These are phyloP conservation scores for Calonectria leucothoes DNA, from an alignment of 2,329 filamentous ascomycete species.

Conservation along the genomic window DNA sequence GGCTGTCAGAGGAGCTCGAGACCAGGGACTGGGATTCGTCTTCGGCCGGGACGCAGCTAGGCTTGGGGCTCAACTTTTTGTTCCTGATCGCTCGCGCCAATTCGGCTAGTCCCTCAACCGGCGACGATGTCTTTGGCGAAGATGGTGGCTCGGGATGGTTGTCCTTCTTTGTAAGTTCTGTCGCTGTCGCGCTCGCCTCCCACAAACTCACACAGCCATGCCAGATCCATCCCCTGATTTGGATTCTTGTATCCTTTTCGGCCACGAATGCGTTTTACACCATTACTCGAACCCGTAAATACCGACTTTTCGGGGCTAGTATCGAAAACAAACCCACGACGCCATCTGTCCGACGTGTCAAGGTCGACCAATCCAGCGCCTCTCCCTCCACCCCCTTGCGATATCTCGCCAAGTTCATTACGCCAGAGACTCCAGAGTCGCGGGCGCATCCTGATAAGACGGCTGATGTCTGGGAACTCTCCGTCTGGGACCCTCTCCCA, in stretches of 20 bases:
- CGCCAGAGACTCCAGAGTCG: slow-evolving; percentile 78
- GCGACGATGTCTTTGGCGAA: slow-evolving; percentile 89
- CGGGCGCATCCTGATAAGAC: slow-evolving; percentile 85
- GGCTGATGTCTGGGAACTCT: slow-evolving; percentile 93
- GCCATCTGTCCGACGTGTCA: slow-evolving; percentile 87
- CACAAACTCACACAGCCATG: slow-evolving; percentile 21
- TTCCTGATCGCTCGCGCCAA: slow-evolving; percentile 89
- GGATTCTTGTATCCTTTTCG: slow-evolving; percentile 75
- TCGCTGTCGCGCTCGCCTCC: slow-evolving; percentile 3
- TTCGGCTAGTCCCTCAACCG: slow-evolving; percentile 62
- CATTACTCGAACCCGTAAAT: slow-evolving; percentile 83
- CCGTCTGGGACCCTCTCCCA: slow-evolving; percentile 92
- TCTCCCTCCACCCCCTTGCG: slow-evolving; percentile 81
- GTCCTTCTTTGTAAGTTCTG: slow-evolving; percentile 61
- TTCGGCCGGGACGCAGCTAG: slow-evolving; percentile 79
- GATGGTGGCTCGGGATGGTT: slow-evolving; percentile 74
- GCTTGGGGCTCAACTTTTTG: slow-evolving; percentile 79
- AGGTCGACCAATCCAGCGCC: slow-evolving; percentile 78
- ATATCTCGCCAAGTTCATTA: slow-evolving; percentile 76
- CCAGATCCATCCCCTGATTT: slow-evolving; percentile 78
- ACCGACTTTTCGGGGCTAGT: slow-evolving; percentile 89
- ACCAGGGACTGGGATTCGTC: slow-evolving; percentile 91
- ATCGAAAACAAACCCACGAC: slow-evolving; percentile 83
- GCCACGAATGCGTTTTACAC: slow-evolving; percentile 83
- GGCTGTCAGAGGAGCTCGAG: slow-evolving; percentile 92